These are phyloP conservation scores for Suillus weaverae DNA, from an alignment of 768 basidiomycete species.

Conservation along the genomic window DNA sequence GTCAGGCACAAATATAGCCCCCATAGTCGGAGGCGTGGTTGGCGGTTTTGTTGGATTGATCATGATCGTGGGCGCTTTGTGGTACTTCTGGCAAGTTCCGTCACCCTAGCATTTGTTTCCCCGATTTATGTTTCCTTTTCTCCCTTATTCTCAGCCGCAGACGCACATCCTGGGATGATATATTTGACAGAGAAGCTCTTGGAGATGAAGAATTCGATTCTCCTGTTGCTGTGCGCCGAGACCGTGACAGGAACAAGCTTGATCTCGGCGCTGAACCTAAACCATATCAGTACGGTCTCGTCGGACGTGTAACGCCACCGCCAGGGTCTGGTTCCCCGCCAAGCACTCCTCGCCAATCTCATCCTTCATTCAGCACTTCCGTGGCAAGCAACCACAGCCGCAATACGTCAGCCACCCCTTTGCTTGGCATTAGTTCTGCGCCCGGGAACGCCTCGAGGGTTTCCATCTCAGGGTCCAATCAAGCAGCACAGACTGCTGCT, in stretches of 20 bases:
- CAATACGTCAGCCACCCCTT: slow-evolving; percentile 25
- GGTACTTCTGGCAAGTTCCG: slow-evolving; percentile 49
- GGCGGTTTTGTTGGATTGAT: slow-evolving; percentile 56
- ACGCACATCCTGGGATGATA: slow-evolving; percentile 49
- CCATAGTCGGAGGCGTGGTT: slow-evolving; percentile 54
- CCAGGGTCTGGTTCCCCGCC: slow-evolving; percentile 30
- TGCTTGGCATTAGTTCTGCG: slow-evolving; percentile 19
- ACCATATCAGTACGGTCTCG: slow-evolving; percentile 65
- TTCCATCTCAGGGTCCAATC: slow-evolving; percentile 44
- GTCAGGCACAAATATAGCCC: slow-evolving; percentile 36
- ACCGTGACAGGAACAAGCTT: slow-evolving; percentile 28
- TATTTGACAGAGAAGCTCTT: slow-evolving; percentile 45
- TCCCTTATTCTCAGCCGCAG: slow-evolving; percentile 37
- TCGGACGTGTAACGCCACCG: slow-evolving; percentile 43
- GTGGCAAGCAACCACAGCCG: slow-evolving; percentile 20
- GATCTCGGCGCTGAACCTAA: slow-evolving; percentile 41
- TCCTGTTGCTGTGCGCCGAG: slow-evolving; percentile 18
- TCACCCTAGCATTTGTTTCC: slow-evolving; percentile 8
- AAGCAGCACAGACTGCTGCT: slow-evolving; percentile 28
- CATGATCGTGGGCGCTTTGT: slow-evolving; percentile 43
- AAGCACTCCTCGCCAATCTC: slow-evolving; percentile 24
- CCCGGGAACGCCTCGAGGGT: slow-evolving; percentile 35
- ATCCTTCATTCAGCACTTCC: slow-evolving; percentile 11
- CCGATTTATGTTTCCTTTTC: slow-evolving; percentile 11
- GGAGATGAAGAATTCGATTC: slow-evolving; percentile 27